These are phyloP conservation scores for Cystobasidiaceae sp. DNA, from an alignment of 1,284 basidiomycete species.

Conservation along the genomic window DNA sequence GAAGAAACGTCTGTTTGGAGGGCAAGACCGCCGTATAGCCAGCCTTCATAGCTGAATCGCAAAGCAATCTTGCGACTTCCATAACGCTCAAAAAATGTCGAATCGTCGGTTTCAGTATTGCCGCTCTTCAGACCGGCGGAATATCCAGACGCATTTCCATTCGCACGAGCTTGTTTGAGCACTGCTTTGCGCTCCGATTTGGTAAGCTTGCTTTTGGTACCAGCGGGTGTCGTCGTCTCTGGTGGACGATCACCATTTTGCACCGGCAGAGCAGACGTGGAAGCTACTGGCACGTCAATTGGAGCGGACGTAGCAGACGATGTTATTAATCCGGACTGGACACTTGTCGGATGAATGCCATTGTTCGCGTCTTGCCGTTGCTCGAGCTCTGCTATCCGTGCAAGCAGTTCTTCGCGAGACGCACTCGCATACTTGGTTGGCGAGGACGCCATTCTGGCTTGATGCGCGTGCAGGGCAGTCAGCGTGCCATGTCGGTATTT, in stretches of 20 bases:
- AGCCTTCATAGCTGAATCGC: conserved; percentile 87
- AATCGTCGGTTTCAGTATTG: too few relatives aligned
- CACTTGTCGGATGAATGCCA: neutral
- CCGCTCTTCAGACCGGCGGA: neutral
- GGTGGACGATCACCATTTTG: neutral
- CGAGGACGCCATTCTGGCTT: too few relatives aligned
- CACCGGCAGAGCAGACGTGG: neutral
- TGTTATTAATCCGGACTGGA: neutral
- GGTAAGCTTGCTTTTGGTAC: neutral
- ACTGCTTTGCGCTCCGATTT: conserved; percentile 9
- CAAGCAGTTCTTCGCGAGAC: conserved; percentile 10
- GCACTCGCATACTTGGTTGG: neutral
- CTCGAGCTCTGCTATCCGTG: conserved; percentile 21
- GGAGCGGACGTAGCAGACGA: neutral
- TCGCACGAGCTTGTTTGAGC: neutral
- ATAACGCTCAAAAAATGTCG: conserved; percentile 24
- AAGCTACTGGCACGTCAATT: neutral
- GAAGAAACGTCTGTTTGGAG: conserved; percentile 60
- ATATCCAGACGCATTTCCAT: too few relatives aligned
- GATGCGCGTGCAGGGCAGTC: too few relatives aligned
- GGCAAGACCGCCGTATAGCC: conserved; percentile 84
- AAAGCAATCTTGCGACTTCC: conserved; percentile 81
- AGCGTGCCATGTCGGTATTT: too few relatives aligned
- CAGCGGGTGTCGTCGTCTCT: neutral
- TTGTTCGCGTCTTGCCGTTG: neutral